Conservation (phyloP, 345 rosid genomes). For the Citrus inodora region DNA sequence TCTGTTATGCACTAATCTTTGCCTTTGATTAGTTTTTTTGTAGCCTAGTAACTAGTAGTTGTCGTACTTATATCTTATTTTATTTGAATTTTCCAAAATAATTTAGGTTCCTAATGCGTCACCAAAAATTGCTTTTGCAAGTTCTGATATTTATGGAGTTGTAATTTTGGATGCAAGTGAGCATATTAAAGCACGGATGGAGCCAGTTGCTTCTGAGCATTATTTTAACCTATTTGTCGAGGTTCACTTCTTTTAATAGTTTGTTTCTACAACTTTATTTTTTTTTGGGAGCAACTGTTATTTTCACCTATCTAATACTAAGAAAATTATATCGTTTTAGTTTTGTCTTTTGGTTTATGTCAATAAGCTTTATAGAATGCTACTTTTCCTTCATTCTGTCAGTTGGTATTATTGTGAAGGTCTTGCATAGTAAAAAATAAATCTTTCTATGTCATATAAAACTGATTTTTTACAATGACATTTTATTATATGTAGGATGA, state of each 20-base stretch:
- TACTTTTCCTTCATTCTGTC: slow-evolving; percentile 25
- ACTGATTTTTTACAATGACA: no score
- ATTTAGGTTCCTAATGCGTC: slow-evolving; percentile 88
- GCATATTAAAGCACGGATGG: slow-evolving; percentile 82
- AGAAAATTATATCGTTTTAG: slow-evolving; percentile 9
- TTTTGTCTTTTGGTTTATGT: slow-evolving; percentile 19
- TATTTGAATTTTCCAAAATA: background rate
- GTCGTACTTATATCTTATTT: slow-evolving; percentile 7
- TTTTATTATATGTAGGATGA: no score
- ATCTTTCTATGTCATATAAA: slow-evolving; percentile 5
- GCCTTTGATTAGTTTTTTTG: background rate
- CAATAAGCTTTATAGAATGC: slow-evolving; percentile 38
- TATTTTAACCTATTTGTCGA: slow-evolving; percentile 71
- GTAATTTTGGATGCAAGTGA: slow-evolving; percentile 91
- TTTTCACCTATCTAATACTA: background rate
- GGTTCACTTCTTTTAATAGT: slow-evolving; percentile 28
- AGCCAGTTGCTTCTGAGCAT: slow-evolving; percentile 70
- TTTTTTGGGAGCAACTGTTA: background rate
- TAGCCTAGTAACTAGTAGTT: background rate
- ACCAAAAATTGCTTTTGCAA: slow-evolving; percentile 92
- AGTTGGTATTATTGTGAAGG: slow-evolving; percentile 30
- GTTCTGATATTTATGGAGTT: slow-evolving; percentile 94
- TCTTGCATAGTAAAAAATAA: slow-evolving; percentile 46
- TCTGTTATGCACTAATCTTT: background rate
- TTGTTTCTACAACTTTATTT: background rate